Conservation (phyloP, 306 rosid genomes). For the Spatholobus suberectus region DNA sequence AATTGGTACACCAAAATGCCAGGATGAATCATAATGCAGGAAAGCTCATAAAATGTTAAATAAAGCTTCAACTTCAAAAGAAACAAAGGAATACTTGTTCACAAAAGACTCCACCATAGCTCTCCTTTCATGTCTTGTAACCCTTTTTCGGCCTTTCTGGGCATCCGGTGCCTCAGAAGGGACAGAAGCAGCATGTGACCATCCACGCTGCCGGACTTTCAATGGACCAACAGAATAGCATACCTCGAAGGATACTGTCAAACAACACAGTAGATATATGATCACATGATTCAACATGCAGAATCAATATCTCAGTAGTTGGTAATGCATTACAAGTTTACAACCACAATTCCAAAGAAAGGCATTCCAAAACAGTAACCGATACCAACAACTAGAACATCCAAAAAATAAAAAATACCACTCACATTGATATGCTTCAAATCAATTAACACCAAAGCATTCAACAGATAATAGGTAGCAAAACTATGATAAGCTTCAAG, state of each 20-base stretch:
- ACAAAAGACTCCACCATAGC: conserved; percentile 69
- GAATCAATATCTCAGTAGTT: not conserved
- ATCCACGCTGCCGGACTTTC: conserved; percentile 46
- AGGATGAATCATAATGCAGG: not conserved
- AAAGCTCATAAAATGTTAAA: conserved; percentile 13
- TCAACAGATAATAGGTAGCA: not conserved
- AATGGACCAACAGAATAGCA: conserved; percentile 35
- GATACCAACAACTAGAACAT: conserved; percentile 15
- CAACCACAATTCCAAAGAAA: conserved; percentile 17
- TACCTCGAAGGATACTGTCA: conserved; percentile 42
- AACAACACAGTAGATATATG: conserved; percentile 25
- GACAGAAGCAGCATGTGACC: conserved; percentile 54
- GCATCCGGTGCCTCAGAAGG: conserved; percentile 46
- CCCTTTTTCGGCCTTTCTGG: conserved; percentile 42
- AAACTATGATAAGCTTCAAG: not conserved
- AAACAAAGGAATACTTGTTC: conserved; percentile 53
- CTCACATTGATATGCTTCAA: not conserved
- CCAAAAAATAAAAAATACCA: not conserved
- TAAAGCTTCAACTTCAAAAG: conserved; percentile 12
- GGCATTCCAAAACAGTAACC: conserved; percentile 2
- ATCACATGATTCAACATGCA: conserved; percentile 23
- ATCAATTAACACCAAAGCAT: not conserved
- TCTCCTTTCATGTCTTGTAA: conserved; percentile 55
- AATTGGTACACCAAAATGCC: not conserved
- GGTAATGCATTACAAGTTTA: not conserved